phyloP scores from a whole-genome alignment of 2,329 filamentous ascomycete species.

The Calonectria honghensis region DNA sequence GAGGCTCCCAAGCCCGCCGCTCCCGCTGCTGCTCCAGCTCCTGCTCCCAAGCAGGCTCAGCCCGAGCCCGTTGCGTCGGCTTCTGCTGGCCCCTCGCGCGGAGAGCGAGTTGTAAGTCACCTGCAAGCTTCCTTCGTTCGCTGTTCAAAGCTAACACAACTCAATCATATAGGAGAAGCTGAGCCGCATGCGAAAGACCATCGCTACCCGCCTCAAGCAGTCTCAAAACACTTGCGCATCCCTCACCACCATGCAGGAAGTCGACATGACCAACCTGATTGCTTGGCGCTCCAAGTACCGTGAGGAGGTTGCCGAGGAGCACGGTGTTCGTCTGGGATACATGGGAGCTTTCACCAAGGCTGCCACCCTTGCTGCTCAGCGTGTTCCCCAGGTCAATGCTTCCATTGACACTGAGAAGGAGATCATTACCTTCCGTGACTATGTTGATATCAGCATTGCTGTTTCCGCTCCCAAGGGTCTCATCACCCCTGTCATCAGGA shows the following conservation, averaged over 20 bases:
- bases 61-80: slow-evolving; percentile 37
- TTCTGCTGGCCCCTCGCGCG: slow-evolving; percentile 39
- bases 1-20: slow-evolving; percentile 45
- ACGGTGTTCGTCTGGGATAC: slow-evolving; percentile 74
- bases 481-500: slow-evolving; percentile 85
- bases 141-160: slow-evolving; percentile 21
- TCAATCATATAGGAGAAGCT: slow-evolving; percentile 59
- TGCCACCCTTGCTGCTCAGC: slow-evolving; percentile 78
- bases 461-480: slow-evolving; percentile 82
- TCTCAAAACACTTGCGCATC: slow-evolving; percentile 82
- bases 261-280: slow-evolving; percentile 79
- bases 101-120: slow-evolving; percentile 50
- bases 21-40: slow-evolving; percentile 43
- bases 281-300: slow-evolving; percentile 80
- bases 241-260: slow-evolving; percentile 74
- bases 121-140: fast-evolving
- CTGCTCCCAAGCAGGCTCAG: slow-evolving; percentile 45
- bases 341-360: slow-evolving; percentile 87
- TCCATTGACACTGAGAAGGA: slow-evolving; percentile 74
- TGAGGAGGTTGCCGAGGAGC: slow-evolving; percentile 58
- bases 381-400: slow-evolving; percentile 83
- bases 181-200: slow-evolving; percentile 84
- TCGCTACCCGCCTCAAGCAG: slow-evolving; percentile 80
- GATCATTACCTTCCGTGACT: slow-evolving; percentile 74
- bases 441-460: slow-evolving; percentile 84